phyloP scores from a whole-genome alignment of 148 eudicot genomes.

The Selenicereus undatus region DNA sequence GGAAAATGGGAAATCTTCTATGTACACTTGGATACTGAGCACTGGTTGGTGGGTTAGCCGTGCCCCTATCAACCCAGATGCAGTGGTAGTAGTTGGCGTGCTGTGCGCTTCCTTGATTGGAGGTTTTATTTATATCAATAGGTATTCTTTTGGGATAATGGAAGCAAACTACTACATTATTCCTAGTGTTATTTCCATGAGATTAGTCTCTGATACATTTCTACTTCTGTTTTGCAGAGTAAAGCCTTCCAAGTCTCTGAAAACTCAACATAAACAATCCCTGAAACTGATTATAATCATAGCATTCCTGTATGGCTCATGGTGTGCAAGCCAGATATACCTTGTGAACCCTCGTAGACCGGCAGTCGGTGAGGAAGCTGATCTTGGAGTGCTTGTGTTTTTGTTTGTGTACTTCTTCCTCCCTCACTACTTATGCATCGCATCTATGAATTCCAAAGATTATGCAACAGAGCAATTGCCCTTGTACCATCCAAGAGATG shows the following conservation, averaged over 20 bases:
- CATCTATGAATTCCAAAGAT: conserved; percentile 68
- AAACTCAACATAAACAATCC: conserved; percentile 43
- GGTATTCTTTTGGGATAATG: conserved; percentile 30
- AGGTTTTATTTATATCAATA: conserved; percentile 76
- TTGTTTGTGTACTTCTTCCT: conserved; percentile 57
- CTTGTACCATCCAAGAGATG: background rate
- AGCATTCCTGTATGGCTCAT: conserved; percentile 60
- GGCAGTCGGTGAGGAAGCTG: conserved; percentile 96
- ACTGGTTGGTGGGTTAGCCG: conserved; percentile 90
- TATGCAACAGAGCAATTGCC: conserved; percentile 43
- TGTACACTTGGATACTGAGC: conserved; percentile 81
- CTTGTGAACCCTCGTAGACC: conserved; percentile 69
- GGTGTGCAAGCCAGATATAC: conserved; percentile 92
- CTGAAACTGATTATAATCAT: conserved; percentile 40
- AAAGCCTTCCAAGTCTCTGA: conserved; percentile 43
- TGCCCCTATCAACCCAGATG: conserved; percentile 83
- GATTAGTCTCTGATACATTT: conserved; percentile 1
- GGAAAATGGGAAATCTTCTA: conserved; percentile 86
- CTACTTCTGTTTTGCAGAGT: conserved; percentile 38
- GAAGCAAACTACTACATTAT: background rate
- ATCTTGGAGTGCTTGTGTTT: conserved; percentile 86
- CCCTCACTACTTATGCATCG: conserved; percentile 69
- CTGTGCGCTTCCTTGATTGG: conserved; percentile 54
- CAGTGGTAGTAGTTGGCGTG: conserved; percentile 59
- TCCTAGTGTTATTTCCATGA: background rate